Evolutionary conservation across 768 basidiomycete genomes (phyloP), one percentile per base, ranked within the genome.

Genomic region (Boletus rufocinnamomeus): DNA sequence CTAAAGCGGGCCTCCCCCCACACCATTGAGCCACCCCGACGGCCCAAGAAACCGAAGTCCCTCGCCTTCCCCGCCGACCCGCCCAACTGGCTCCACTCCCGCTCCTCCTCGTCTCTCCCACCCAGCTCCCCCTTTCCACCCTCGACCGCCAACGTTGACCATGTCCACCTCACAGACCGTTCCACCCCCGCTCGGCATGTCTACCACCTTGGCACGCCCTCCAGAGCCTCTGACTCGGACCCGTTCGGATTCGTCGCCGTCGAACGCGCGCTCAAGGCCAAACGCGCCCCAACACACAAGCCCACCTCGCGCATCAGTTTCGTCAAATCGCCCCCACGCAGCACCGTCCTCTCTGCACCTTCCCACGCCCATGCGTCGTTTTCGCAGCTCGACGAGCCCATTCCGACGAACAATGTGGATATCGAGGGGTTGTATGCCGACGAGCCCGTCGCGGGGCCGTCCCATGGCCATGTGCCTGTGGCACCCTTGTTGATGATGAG

Each of bases 211-310:
- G 60, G 53, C 21, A 62, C 66, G 1, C 70, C 72, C 6, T 61
- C 64, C 44, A 69, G 47, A 4, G 50, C 64, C 8, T 71, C 69
- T 23, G 71, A 69, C 40, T 81, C 81, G 0, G 84, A 85, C 59
- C 84, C 83, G 0, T 85, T 85, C 58, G 84, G 84, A 0, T 84
- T 85, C 60, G 73, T 83, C 34, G 80, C 83, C 19, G 76, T 82
- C 1, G 83, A 85, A 66, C 76, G 74, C 51, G 80, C 77, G 50
- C 66, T 84, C 59, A 82, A 80, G 63, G 75, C 69, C 2, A 72
- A 77, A 43, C 80, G 81, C 7, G 61, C 66, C 6, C 52, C 57
- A 28, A 47, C 56, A 23, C 60, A 9, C 21, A 63, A 56, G 40
- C 51, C 63, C 21, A 17, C 51, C 16, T 41, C 50, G 52, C 60